Percentiles rank a stretch among this genome's conserved stretches.
phyloP scores from a whole-genome alignment of 331 rosid species.

The Ulmus americana region DNA sequence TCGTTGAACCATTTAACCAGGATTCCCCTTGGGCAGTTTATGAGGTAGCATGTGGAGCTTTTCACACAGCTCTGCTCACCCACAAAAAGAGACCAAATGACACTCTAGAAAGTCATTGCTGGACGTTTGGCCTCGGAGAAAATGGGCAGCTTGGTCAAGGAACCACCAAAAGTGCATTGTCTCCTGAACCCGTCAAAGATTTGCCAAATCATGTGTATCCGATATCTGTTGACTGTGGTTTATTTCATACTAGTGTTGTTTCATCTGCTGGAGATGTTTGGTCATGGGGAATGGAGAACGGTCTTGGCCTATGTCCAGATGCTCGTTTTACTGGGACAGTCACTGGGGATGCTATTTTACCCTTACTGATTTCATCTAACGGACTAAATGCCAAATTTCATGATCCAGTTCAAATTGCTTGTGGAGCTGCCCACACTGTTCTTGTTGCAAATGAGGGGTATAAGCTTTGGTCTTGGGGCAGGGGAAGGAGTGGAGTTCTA shows the following conservation, averaged over 20 bases:
- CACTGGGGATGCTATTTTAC: conserved; percentile 73
- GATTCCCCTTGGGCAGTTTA: conserved; percentile 50
- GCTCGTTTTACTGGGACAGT: conserved; percentile 48
- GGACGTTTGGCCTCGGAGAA: conserved; percentile 89
- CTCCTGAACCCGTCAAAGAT: conserved; percentile 57
- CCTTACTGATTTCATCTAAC: conserved; percentile 38
- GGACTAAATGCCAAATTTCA: conserved; percentile 41
- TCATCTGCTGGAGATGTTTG: conserved; percentile 78
- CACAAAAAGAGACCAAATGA: conserved; percentile 41
- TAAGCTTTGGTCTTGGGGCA: conserved; percentile 89
- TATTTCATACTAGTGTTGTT: conserved; percentile 79
- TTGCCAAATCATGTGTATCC: conserved; percentile 48
- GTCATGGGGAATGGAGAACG: conserved; percentile 99
- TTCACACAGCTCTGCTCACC: conserved; percentile 83
- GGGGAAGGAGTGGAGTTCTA: conserved; percentile 84
- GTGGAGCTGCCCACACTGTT: conserved; percentile 94
- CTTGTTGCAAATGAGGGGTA: conserved; percentile 56
- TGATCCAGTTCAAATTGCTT: conserved; percentile 58
- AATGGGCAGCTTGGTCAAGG: conserved; percentile 97
- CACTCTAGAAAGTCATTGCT: conserved; percentile 47
- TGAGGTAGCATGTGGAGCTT: conserved; percentile 84
- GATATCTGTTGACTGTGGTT: conserved; percentile 63
- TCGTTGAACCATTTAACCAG: conserved; percentile 40
- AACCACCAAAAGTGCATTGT: conserved; percentile 43
- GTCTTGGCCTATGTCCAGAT: conserved; percentile 88